These are phyloP conservation scores for Corchorus olitorius DNA, from an alignment of 345 rosid species.

Conservation along the genomic window DNA sequence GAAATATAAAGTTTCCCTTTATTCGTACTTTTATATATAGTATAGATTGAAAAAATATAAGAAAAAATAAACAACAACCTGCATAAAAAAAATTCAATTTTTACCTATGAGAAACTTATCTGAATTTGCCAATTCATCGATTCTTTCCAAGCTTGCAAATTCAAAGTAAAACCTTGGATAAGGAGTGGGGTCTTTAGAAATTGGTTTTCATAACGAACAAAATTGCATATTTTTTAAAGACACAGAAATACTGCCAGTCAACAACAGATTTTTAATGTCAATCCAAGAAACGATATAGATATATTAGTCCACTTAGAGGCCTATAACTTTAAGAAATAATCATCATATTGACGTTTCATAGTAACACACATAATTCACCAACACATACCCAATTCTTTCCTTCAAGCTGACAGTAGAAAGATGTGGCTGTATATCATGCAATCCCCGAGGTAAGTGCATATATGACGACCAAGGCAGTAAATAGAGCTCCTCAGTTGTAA, in stretches of 20 bases:
- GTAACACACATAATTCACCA: background rate
- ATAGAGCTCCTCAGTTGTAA: constrained; percentile 88
- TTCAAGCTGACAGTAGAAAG: constrained; percentile 93
- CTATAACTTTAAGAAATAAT: background rate
- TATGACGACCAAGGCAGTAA: constrained; percentile 84
- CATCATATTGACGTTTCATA: background rate
- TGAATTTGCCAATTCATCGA: too few species aligned
- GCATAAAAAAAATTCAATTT: too few species aligned
- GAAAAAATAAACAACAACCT: too few species aligned
- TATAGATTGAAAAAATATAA: too few species aligned
- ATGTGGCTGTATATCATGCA: constrained; percentile 78
- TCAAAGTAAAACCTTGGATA: too few species aligned
- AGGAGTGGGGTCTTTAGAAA: too few species aligned
- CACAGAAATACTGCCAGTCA: constrained; percentile 86
- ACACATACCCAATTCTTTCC: constrained; percentile 78
- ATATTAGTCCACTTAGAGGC: constrained; percentile 7
- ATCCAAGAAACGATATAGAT: background rate
- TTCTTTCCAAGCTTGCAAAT: too few species aligned
- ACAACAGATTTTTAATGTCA: constrained; percentile 67
- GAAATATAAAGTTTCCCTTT: too few species aligned
- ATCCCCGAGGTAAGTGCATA: constrained; percentile 90
- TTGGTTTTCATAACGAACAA: too few species aligned
- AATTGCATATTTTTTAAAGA: too few species aligned
- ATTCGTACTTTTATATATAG: too few species aligned
- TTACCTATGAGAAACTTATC: too few species aligned